Evolutionary conservation across 768 basidiomycete species (phyloP).

Genomic region (Amanita polypyramis): DNA sequence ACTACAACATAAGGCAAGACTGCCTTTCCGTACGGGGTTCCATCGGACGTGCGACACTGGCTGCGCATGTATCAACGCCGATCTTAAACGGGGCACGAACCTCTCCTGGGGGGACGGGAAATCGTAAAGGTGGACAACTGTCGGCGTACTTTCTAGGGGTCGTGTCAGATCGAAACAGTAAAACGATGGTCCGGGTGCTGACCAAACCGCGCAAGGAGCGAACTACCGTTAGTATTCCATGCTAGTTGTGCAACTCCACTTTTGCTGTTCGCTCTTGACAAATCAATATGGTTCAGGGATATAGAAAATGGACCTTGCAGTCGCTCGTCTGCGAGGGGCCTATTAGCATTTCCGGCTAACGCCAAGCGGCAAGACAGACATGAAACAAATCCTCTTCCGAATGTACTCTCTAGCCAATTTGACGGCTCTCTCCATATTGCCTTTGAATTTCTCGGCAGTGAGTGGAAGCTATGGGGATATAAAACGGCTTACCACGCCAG

Average conservation of each 20-base stretch:
- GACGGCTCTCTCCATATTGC: constrained; percentile 78
- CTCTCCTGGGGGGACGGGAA: constrained; percentile 54
- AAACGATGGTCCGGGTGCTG: constrained; percentile 8
- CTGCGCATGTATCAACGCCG: constrained; percentile 54
- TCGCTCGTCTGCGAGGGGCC: constrained; percentile 46
- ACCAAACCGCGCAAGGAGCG: constrained; percentile 72
- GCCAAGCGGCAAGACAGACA: constrained; percentile 26
- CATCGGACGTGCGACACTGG: constrained; percentile 61
- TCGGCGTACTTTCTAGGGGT: constrained; percentile 48
- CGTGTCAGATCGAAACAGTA: constrained; percentile 8
- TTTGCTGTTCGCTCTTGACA: constrained; percentile 53
- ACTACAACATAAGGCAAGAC: constrained; percentile 57
- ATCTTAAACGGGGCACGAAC: constrained; percentile 51
- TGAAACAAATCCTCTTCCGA: constrained; percentile 79
- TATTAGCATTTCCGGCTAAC: not conserved
- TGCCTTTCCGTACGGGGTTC: constrained; percentile 79
- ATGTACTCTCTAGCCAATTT: constrained; percentile 76
- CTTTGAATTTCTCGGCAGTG: constrained; percentile 26
- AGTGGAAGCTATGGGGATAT: not conserved
- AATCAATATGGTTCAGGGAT: constrained; percentile 38
- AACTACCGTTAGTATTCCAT: constrained; percentile 71
- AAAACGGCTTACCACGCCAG: constrained; percentile 36
- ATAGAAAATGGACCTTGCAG: constrained; percentile 47
- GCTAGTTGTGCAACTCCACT: constrained; percentile 63
- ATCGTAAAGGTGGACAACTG: constrained; percentile 55